Conservation (phyloP, 345 rosid species). For the Zanthoxylum bungeanum region DNA sequence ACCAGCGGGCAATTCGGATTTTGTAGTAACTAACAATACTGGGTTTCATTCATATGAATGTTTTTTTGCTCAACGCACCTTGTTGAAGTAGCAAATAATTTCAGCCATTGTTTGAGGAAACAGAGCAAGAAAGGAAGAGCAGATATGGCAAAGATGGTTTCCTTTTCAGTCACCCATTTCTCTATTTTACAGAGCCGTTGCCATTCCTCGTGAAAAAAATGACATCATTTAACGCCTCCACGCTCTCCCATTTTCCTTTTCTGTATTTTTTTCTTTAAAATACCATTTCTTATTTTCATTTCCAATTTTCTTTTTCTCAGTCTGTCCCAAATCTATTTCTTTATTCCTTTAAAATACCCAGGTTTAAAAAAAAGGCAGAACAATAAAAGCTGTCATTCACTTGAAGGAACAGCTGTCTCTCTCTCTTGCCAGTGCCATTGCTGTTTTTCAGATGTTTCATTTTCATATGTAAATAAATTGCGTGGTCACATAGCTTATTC, state of each 20-base stretch:
- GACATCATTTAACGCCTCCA: constrained; percentile 6
- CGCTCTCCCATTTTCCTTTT: neutral
- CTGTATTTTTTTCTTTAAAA: neutral
- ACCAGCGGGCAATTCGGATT: neutral
- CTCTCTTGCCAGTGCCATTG: neutral
- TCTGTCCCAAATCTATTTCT: neutral
- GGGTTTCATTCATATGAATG: too few relatives aligned
- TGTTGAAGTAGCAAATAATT: constrained; percentile 1
- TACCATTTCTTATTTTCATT: neutral
- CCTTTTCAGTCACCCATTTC: neutral
- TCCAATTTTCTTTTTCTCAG: neutral
- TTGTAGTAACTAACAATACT: neutral
- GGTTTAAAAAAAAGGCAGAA: neutral
- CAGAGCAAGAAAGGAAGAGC: neutral
- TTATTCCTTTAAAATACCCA: neutral
- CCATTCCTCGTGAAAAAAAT: constrained; percentile 10
- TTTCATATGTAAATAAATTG: too few relatives aligned
- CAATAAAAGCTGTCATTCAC: neutral
- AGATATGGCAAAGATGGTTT: neutral
- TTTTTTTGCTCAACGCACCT: constrained; percentile 4
- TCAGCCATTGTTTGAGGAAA: neutral
- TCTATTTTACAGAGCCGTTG: neutral
- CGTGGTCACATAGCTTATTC: too few relatives aligned
- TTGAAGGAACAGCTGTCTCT: neutral
- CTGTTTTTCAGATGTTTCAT: too few relatives aligned